Evolutionary conservation across 192 early-diverging fungal genomes (phyloP).

Genomic region (Coemansia sp.): DNA sequence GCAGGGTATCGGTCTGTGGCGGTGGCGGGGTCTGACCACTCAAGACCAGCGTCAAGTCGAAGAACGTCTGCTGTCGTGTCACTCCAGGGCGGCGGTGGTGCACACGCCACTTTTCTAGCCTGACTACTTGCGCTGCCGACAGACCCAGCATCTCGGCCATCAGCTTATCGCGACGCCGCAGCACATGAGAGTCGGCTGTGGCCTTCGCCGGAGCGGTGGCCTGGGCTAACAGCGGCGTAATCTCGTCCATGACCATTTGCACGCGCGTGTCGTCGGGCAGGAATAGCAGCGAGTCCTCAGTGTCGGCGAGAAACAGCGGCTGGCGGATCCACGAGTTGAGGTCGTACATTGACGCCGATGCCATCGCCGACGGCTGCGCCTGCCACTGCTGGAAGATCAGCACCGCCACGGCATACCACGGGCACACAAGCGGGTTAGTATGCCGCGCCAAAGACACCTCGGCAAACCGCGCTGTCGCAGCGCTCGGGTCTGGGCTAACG

Average conservation of each 20-base stretch:
- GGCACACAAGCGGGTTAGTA: slow-evolving; percentile 37
- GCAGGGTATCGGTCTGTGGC: slow-evolving; percentile 22
- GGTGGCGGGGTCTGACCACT: slow-evolving; percentile 51
- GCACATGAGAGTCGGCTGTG: slow-evolving; percentile 39
- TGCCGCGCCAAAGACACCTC: slow-evolving; percentile 51
- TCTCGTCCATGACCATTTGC: slow-evolving; percentile 51
- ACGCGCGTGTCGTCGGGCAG: slow-evolving; percentile 53
- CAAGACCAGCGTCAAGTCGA: slow-evolving; percentile 52
- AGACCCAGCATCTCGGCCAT: slow-evolving; percentile 50
- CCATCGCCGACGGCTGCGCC: slow-evolving; percentile 49
- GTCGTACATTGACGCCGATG: slow-evolving; percentile 41
- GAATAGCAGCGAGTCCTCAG: slow-evolving; percentile 47
- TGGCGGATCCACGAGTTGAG: slow-evolving; percentile 40
- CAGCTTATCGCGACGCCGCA: slow-evolving; percentile 50
- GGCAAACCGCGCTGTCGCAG: slow-evolving; percentile 45
- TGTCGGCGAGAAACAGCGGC: slow-evolving; percentile 49
- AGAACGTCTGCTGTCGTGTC: slow-evolving; percentile 54
- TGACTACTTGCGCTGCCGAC: slow-evolving; percentile 51
- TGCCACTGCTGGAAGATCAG: slow-evolving; percentile 54
- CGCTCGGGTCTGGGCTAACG: slow-evolving; percentile 44
- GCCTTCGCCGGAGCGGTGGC: slow-evolving; percentile 24
- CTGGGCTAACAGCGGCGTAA: slow-evolving; percentile 39
- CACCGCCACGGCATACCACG: slow-evolving; percentile 48
- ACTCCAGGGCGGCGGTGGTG: slow-evolving; percentile 52
- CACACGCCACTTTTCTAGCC: slow-evolving; percentile 54